These are phyloP conservation scores for Smittium culicis DNA, from an alignment of 371 early-diverging fungal species.

Conservation along the genomic window DNA sequence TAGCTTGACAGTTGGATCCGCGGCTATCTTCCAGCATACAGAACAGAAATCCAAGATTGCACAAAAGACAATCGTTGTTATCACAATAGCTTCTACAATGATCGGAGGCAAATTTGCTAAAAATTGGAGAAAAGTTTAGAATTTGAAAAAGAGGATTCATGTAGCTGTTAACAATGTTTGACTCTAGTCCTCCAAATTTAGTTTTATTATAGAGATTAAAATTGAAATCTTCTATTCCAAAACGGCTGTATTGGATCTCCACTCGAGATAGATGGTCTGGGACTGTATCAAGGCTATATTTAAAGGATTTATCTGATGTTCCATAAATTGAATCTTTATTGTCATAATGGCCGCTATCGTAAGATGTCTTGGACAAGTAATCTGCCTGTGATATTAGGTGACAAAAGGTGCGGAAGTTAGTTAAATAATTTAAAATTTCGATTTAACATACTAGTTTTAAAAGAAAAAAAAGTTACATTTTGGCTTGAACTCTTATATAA, in stretches of 20 bases:
- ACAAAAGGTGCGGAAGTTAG: too few relatives aligned
- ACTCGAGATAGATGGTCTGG: constrained; percentile 25
- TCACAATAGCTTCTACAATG: constrained; percentile 59
- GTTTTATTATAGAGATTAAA: constrained; percentile 88
- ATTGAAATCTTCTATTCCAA: constrained; percentile 95
- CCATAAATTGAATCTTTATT: too few relatives aligned
- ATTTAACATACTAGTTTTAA: too few relatives aligned
- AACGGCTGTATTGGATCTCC: constrained; percentile 37
- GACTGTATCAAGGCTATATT: neutral
- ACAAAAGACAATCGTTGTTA: constrained; percentile 62
- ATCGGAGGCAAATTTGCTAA: constrained; percentile 50
- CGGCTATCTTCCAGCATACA: constrained; percentile 76
- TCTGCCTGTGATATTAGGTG: too few relatives aligned
- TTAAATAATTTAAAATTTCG: too few relatives aligned
- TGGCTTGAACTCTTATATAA: too few relatives aligned
- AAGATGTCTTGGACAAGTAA: too few relatives aligned
- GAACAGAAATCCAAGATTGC: constrained; percentile 84
- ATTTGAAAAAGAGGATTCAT: constrained; percentile 78
- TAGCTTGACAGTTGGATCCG: constrained; percentile 88
- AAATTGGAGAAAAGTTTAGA: constrained; percentile 50
- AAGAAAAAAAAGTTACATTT: too few relatives aligned
- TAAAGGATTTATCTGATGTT: too few relatives aligned
- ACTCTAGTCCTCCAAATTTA: constrained; percentile 72
- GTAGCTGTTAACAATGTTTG: constrained; percentile 75
- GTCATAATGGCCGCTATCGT: too few relatives aligned